Base-by-base conservation (phyloP, 495 filamentous ascomycete species). In the Cercophora sp. region DNA sequence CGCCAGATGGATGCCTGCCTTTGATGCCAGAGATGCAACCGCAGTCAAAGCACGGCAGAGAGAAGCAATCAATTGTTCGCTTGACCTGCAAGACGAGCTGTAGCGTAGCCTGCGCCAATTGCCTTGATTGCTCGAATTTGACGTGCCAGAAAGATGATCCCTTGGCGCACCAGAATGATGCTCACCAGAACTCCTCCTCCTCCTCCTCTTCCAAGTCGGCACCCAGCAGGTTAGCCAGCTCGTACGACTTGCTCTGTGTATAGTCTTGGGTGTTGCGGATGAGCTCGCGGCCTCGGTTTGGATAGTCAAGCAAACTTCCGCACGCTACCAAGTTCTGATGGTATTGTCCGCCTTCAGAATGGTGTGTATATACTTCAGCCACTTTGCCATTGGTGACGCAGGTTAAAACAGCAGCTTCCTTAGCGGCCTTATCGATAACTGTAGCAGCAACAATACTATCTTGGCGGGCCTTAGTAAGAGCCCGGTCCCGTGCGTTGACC, bases 191-290 rank as follows among this genome's bases (percentile, higher is more conserved):
- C 40, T 43, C 23, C 40, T 43, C 19, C 5, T 43, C 40, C 23
- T 43, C 23, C 41, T 44, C 41, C 22, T 44, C 41, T 24, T 44
- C 16, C 34, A 39, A 15, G 22, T 50, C 35, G 1, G 34, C 48
- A 29, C 18, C 34, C 34, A 50, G 22, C 34, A 50, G 34, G 24
- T 8, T 23, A 1, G 34, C 48, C 19, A 50, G 48, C 48, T 50
- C 34, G 22, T 50, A 50, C 34, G 48, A 50, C 34, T 40, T 50
- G 13, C 22, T 39, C 32, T 36, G 34, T 26, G 48, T 36, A 19
- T 26, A 40, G 32, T 50, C 48, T 40, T 50, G 48, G 31, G 34
- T 19, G 34, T 50, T 50, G 19, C 48, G 48, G 22, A 50, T 39
- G 4, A 50, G 48, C 48, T 50, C 34, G 10, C 44, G 44, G 44